Conservation (phyloP, 2,329 filamentous ascomycete genomes). For the Fusarium sp. region DNA sequence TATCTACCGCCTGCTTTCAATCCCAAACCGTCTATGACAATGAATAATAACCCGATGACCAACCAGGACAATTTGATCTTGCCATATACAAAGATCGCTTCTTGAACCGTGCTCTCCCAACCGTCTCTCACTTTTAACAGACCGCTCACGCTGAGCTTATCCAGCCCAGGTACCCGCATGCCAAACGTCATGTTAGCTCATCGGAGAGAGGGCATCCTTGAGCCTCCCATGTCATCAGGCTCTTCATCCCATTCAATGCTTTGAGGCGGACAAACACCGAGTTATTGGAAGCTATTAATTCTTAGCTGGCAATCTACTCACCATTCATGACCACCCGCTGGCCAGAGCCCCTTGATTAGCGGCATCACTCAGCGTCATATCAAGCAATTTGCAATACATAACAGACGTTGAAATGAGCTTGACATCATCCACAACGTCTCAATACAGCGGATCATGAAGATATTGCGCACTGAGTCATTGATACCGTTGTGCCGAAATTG, state of each 20-base stretch:
- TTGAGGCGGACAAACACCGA: conserved; percentile 12
- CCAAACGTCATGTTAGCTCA: conserved; percentile 22
- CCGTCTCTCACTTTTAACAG: not conserved
- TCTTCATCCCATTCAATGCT: not conserved
- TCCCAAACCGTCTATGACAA: not conserved
- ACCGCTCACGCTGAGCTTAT: not conserved
- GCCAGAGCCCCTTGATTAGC: conserved; percentile 21
- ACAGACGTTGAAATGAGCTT: conserved; percentile 14
- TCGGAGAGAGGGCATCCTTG: not conserved
- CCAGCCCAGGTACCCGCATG: conserved; percentile 12
- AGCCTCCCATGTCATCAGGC: not conserved
- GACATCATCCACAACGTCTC: not conserved
- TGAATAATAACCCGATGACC: not conserved
- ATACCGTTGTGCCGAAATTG: conserved; percentile 9
- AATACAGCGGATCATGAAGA: not conserved
- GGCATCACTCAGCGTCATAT: conserved; percentile 18
- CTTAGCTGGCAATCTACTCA: conserved; percentile 8
- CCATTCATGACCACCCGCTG: conserved; percentile 12
- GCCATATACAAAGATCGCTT: conserved; percentile 5
- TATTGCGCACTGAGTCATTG: conserved; percentile 16
- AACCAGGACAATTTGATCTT: conserved; percentile 4
- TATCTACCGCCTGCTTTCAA: not conserved
- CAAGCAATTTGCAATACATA: conserved; percentile 8
- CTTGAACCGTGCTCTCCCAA: conserved; percentile 24
- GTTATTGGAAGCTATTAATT: conserved; percentile 11